Evolutionary conservation across 2,329 filamentous ascomycete genomes (phyloP).

Genomic region (Periconia macrospinosa): DNA sequence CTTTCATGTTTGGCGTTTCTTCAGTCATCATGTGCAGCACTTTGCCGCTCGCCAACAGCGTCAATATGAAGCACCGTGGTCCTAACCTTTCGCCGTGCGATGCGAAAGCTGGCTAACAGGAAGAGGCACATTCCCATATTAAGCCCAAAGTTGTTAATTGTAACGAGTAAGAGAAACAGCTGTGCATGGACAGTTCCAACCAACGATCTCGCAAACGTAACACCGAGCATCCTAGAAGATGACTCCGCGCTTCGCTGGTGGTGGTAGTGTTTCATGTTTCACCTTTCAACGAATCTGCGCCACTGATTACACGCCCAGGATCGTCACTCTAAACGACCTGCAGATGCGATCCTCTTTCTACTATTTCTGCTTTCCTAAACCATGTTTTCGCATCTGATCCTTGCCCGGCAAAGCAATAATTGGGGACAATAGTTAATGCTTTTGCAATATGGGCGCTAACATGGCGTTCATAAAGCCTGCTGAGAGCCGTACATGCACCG

Average conservation of each 20-base stretch:
- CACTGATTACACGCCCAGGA: constrained; percentile 5
- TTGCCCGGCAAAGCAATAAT: not conserved
- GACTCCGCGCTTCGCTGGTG: constrained; percentile 7
- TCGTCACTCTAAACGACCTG: constrained; percentile 6
- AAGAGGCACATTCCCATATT: too few relatives aligned
- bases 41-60: too few relatives aligned
- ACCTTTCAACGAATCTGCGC: not conserved
- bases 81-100: too few relatives aligned
- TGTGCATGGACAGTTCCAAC: not conserved
- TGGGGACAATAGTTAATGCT: constrained; percentile 5
- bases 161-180: not conserved
- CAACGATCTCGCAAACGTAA: not conserved
- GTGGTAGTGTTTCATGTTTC: constrained; percentile 9
- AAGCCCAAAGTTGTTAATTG: too few relatives aligned
- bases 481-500: constrained; percentile 1
- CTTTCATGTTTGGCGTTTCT: too few relatives aligned
- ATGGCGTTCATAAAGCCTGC: not conserved
- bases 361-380: not conserved
- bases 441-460: constrained; percentile 2
- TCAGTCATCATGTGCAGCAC: too few relatives aligned
- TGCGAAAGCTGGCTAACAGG: too few relatives aligned
- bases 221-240: not conserved
- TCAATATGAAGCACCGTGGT: too few relatives aligned
- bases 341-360: not conserved
- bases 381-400: not conserved